These are phyloP conservation scores for Rhynchospora tenuis DNA, from an alignment of 176 grass and related monocot species.

Conservation along the genomic window DNA sequence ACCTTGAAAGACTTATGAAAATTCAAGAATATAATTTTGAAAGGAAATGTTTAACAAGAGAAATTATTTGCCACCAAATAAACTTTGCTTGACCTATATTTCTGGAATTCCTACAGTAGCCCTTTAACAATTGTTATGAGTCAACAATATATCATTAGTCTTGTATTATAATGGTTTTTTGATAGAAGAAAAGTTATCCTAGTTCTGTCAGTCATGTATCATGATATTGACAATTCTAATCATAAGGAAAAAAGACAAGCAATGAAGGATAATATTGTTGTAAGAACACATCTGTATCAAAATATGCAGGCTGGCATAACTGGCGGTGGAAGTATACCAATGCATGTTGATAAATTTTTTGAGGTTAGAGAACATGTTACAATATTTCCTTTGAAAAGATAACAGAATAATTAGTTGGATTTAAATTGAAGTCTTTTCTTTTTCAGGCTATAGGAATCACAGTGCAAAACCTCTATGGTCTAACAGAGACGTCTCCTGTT, in stretches of 20 bases:
- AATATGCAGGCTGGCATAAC: slow-evolving; percentile 76
- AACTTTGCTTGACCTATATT: too few relatives aligned
- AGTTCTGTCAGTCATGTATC: too few relatives aligned
- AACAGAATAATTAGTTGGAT: neutral
- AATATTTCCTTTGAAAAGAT: neutral
- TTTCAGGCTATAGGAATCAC: slow-evolving; percentile 88
- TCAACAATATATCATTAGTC: too few relatives aligned
- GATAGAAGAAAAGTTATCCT: too few relatives aligned
- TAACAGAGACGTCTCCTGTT: slow-evolving; percentile 89
- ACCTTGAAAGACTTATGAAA: too few relatives aligned
- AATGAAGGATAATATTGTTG: neutral
- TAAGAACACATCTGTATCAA: neutral
- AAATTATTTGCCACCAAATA: too few relatives aligned
- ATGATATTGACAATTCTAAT: neutral
- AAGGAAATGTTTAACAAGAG: too few relatives aligned
- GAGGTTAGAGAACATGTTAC: slow-evolving; percentile 46
- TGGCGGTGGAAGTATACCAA: slow-evolving; percentile 73
- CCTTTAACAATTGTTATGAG: too few relatives aligned
- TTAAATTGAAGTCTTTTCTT: neutral
- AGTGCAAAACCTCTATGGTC: slow-evolving; percentile 79
- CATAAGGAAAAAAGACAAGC: neutral
- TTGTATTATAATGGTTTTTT: too few relatives aligned
- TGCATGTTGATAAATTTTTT: slow-evolving; percentile 81
- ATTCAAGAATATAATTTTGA: too few relatives aligned
- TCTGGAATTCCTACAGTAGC: too few relatives aligned